Evolutionary conservation across 2,329 filamentous ascomycete genomes (phyloP), one percentile per base, ranked within the genome.

Genomic region (Monosporascus sp.): DNA sequence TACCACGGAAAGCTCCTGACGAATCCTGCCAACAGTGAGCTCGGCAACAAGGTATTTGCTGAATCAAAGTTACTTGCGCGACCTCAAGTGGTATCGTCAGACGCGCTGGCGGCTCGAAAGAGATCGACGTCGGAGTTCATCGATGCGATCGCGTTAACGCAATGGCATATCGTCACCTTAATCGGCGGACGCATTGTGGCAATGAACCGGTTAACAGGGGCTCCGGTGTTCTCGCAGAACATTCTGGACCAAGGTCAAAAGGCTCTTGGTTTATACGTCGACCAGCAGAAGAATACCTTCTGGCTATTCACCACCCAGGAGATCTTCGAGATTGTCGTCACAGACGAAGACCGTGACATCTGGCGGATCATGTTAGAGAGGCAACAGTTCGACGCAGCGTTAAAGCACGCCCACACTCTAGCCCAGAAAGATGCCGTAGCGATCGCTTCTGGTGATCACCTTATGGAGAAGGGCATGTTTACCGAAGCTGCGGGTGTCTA

Each of bases 211-310:
- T 79, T 99, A 47, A 94, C 92, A 41, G 90, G 93, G 27, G 83
- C 86, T 49, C 78, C 93, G 47, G 88, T 96, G 2, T 95, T 94
- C 61, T 90, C 97, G 67, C 91, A 97, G 70, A 78, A 85, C 22
- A 87, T 99, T 5, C 76, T 97, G 15, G 88, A 93, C 52, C 80
- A 84, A 5, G 89, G 88, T 0, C 89, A 96, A 62, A 85, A 80
- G 62, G 84, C 87, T 5, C 75, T 99, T n/a, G 91, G 89, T 0
- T 80, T 99, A 18, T 87, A 91, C 49, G 86, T 93, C 8, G 94
- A 99, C 69, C 81, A 88, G 55, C 93, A 94, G 69, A 96, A 97
- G 75, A 95, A 93, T 65, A 99, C 94, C 0, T 97, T 93, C 67
- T 99, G 95, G 94, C 80, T 99, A 2, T 96, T 97, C 65, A 97